phyloP scores from a whole-genome alignment of 2,329 filamentous ascomycete genomes.

The Pyrenochaeta sp. region DNA sequence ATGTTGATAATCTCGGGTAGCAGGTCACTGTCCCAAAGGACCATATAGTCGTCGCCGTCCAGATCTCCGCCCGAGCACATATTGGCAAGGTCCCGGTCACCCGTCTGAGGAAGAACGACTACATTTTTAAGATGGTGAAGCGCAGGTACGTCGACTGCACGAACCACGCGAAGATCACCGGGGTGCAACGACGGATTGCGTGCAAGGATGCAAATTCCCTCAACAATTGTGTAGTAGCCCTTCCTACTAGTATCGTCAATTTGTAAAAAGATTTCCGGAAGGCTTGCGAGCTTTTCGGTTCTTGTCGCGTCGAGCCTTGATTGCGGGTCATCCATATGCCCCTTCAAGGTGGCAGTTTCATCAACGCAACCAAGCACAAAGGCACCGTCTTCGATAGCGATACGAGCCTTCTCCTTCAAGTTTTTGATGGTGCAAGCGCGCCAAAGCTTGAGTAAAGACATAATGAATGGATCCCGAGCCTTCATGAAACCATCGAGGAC shows the following conservation, averaged over 20 bases:
- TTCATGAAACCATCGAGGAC: conserved; percentile 81
- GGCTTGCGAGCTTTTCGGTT: conserved; percentile 45
- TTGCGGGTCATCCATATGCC: conserved; percentile 67
- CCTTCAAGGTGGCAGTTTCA: conserved; percentile 78
- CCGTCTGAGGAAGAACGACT: conserved; percentile 84
- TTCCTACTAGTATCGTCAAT: conserved; percentile 67
- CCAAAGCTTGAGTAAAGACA: conserved; percentile 84
- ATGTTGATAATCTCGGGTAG: conserved; percentile 72
- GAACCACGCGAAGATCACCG: conserved; percentile 88
- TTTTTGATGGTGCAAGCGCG: conserved; percentile 87
- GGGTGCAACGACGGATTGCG: conserved; percentile 94
- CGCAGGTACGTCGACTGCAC: conserved; percentile 77
- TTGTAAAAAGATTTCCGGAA: conserved; percentile 92
- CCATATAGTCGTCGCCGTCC: conserved; percentile 94
- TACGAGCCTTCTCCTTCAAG: conserved; percentile 90
- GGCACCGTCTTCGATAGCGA: conserved; percentile 81
- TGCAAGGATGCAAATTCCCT: conserved; percentile 82
- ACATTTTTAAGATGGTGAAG: conserved; percentile 83
- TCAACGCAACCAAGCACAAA: conserved; percentile 90
- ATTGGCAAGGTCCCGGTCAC: conserved; percentile 83
- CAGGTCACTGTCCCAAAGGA: conserved; percentile 86
- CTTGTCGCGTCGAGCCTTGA: conserved; percentile 56
- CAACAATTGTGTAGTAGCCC: conserved; percentile 69
- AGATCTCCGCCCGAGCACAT: conserved; percentile 98
- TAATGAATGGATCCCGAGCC: conserved; percentile 78